phyloP scores from a whole-genome alignment of 2,329 filamentous ascomycete genomes.

The Metarhizium brunneum region DNA sequence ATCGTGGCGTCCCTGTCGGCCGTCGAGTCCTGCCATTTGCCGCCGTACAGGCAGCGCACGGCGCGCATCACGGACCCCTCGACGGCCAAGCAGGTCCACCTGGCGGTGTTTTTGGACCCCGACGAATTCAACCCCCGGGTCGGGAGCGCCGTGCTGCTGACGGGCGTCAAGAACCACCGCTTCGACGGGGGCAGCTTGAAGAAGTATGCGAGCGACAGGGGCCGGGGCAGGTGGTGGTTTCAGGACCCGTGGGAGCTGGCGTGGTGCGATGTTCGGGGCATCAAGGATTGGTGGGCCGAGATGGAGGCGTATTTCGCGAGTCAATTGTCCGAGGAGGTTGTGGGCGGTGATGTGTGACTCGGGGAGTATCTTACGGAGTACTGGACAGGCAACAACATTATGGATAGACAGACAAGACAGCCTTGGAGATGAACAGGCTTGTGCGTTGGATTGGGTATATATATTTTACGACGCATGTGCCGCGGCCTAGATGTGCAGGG shows the following conservation, averaged over 20 bases:
- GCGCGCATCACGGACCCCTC: conserved; percentile 42
- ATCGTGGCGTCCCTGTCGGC: conserved; percentile 38
- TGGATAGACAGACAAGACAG: too few species aligned
- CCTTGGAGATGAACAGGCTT: neutral
- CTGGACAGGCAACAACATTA: too few species aligned
- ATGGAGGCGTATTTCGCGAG: conserved; percentile 11
- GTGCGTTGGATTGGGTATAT: neutral
- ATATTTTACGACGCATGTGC: neutral
- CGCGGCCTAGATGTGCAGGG: neutral
- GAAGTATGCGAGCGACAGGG: conserved; percentile 32
- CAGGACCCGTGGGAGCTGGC: conserved; percentile 33
- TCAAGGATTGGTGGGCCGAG: conserved; percentile 36
- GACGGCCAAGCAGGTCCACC: conserved; percentile 40
- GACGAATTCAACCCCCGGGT: conserved; percentile 35
- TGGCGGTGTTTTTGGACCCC: conserved; percentile 46
- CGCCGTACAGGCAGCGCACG: conserved; percentile 40
- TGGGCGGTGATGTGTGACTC: neutral
- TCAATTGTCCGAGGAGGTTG: neutral
- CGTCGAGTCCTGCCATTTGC: conserved; percentile 38
- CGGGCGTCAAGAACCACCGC: conserved; percentile 48
- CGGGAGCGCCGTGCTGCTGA: conserved; percentile 40
- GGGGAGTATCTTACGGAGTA: neutral
- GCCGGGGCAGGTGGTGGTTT: conserved; percentile 40
- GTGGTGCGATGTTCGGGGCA: conserved; percentile 40
- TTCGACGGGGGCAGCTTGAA: conserved; percentile 40